Conservation (phyloP, 306 rosid species). For the Pterocarpus santalinus region DNA sequence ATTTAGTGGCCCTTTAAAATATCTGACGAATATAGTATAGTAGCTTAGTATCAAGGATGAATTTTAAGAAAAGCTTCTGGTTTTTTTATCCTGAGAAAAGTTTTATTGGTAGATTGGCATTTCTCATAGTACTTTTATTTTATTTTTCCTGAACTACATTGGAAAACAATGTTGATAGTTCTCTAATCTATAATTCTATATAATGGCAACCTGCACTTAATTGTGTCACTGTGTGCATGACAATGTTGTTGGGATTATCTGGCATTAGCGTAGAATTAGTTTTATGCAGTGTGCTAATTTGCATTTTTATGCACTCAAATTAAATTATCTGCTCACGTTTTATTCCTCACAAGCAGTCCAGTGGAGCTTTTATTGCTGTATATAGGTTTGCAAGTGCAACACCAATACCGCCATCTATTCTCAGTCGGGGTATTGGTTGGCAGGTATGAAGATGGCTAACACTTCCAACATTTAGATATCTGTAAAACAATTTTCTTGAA, state of each 20-base stretch:
- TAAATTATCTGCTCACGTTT: slow-evolving; percentile 37
- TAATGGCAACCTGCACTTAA: neutral
- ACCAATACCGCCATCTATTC: slow-evolving; percentile 85
- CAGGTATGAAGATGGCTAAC: slow-evolving; percentile 65
- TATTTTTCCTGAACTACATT: neutral
- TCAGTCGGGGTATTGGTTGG: slow-evolving; percentile 98
- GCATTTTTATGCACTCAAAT: neutral
- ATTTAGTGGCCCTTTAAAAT: neutral
- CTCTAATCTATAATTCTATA: neutral
- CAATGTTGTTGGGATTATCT: slow-evolving; percentile 18
- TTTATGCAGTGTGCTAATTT: slow-evolving; percentile 4
- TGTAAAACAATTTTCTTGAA: neutral
- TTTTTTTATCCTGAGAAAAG: slow-evolving; percentile 1
- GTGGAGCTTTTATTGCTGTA: slow-evolving; percentile 86
- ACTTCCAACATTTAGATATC: slow-evolving; percentile 8
- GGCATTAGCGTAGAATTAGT: slow-evolving; percentile 12
- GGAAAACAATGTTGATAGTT: neutral
- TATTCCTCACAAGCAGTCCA: slow-evolving; percentile 66
- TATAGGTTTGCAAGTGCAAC: slow-evolving; percentile 97
- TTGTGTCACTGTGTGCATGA: neutral
- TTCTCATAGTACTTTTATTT: slow-evolving; percentile 3
- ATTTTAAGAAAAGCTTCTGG: neutral
- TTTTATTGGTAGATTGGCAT: neutral
- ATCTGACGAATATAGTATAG: neutral
- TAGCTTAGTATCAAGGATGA: neutral